A percentile compares a stretch with the other conserved stretches of the same genome.
These are phyloP conservation scores for Liquidambar formosana DNA, from an alignment of 164 flowering plant species.

Conservation along the genomic window DNA sequence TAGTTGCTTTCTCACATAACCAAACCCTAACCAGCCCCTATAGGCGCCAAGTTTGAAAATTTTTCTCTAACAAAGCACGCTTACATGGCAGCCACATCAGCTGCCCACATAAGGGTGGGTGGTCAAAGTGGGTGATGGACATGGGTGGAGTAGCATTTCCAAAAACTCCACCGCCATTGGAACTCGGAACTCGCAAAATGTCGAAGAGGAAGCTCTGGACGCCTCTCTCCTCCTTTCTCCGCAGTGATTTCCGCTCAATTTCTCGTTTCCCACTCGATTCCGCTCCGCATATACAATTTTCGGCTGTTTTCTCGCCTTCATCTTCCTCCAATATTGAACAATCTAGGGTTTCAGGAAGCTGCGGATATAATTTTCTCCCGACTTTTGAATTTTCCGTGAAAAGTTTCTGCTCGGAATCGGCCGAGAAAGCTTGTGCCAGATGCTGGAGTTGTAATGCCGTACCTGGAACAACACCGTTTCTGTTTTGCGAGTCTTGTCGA, in stretches of 20 bases:
- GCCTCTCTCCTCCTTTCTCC: conserved; percentile 15
- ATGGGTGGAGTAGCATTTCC: too few species aligned
- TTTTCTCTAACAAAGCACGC: too few species aligned
- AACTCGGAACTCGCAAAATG: not conserved
- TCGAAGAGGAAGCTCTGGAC: conserved; percentile 17
- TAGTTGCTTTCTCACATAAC: too few species aligned
- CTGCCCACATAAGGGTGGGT: too few species aligned
- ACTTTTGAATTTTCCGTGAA: conserved; percentile 10
- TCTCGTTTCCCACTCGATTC: not conserved
- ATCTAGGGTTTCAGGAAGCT: not conserved
- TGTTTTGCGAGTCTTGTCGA: conserved; percentile 63
- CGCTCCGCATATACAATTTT: not conserved
- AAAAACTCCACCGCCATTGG: too few species aligned
- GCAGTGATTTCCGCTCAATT: not conserved
- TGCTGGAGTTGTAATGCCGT: conserved; percentile 67
- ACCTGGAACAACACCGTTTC: conserved; percentile 41
- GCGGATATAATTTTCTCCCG: not conserved
- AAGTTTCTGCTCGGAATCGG: conserved; percentile 28
- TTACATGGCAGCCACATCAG: too few species aligned
- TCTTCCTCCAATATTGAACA: not conserved
- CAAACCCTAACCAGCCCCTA: too few species aligned
- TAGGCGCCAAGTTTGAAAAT: too few species aligned
- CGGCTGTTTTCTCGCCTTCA: not conserved
- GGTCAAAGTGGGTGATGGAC: too few species aligned
- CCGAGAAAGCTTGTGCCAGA: conserved; percentile 6